Conservation (phyloP, 495 filamentous ascomycete species). For the Neurospora africana region DNA sequence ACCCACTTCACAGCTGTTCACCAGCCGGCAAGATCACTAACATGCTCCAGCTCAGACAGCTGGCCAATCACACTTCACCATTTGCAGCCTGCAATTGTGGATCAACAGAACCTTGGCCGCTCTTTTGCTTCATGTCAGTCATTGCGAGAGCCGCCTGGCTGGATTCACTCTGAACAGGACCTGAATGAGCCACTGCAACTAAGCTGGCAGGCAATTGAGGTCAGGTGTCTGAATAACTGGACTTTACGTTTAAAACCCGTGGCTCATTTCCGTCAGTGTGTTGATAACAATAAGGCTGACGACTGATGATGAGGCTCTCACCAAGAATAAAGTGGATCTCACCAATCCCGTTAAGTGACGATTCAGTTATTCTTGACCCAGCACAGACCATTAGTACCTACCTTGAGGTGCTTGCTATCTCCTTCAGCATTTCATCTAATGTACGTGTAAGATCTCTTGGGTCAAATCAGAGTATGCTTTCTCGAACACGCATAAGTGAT, state of each 20-base stretch:
- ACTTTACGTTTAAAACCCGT: not conserved
- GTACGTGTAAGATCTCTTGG: not conserved
- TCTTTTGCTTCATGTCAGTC: not conserved
- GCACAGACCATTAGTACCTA: not conserved
- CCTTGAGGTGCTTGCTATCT: not conserved
- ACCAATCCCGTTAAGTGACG: not conserved
- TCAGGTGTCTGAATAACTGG: not conserved
- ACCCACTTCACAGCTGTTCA: constrained; percentile 16
- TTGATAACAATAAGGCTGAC: not conserved
- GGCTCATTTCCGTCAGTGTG: not conserved
- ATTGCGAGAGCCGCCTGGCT: not conserved
- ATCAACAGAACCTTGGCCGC: not conserved
- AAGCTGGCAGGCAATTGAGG: not conserved
- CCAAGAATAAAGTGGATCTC: not conserved
- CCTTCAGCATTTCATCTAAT: not conserved
- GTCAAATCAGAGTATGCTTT: not conserved
- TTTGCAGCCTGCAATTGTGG: not conserved
- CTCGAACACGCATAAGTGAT: not conserved
- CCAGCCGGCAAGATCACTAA: constrained; percentile 10
- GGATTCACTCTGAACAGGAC: not conserved
- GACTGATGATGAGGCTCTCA: not conserved
- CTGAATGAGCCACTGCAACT: not conserved
- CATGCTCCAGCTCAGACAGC: not conserved
- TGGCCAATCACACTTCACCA: not conserved
- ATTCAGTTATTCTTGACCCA: not conserved